phyloP scores from a whole-genome alignment of 176 grass and related monocot species.

The Oryza glaberrima region DNA sequence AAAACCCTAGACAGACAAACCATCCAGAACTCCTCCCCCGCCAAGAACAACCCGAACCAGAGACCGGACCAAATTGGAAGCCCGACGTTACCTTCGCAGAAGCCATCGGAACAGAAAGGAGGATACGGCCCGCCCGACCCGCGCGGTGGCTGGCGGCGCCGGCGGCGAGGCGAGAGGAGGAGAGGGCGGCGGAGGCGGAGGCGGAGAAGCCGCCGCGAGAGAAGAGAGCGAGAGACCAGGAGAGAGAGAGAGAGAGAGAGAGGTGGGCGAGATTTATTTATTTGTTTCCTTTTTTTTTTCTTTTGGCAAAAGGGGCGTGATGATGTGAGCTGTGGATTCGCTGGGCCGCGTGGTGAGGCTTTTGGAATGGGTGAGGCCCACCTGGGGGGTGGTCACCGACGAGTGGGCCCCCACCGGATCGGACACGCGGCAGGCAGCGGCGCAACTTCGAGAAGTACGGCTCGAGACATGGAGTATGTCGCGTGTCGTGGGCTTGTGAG shows the following conservation, averaged over 20 bases:
- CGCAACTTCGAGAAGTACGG: too few species aligned
- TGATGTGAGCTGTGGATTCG: slow-evolving; percentile 28
- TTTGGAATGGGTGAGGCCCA: too few species aligned
- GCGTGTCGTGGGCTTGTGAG: too few species aligned
- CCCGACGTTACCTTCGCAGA: slow-evolving; percentile 55
- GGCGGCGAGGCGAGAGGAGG: background rate
- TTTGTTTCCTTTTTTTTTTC: background rate
- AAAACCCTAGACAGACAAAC: background rate
- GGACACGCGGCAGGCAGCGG: too few species aligned
- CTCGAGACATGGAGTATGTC: too few species aligned
- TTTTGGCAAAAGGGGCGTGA: background rate
- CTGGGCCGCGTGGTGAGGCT: background rate
- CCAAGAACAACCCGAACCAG: background rate
- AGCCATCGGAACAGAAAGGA: slow-evolving; percentile 45
- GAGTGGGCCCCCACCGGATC: background rate
- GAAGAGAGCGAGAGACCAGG: background rate
- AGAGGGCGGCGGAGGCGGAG: background rate
- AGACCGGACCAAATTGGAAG: background rate
- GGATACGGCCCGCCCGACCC: background rate
- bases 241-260: background rate
- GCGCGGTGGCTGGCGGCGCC: background rate
- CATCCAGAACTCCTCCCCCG: background rate
- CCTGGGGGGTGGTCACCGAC: background rate
- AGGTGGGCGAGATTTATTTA: background rate
- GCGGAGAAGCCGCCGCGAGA: background rate